These are phyloP conservation scores for Micractinium sp. DNA, from an alignment of 139 green algal species.

Conservation along the genomic window DNA sequence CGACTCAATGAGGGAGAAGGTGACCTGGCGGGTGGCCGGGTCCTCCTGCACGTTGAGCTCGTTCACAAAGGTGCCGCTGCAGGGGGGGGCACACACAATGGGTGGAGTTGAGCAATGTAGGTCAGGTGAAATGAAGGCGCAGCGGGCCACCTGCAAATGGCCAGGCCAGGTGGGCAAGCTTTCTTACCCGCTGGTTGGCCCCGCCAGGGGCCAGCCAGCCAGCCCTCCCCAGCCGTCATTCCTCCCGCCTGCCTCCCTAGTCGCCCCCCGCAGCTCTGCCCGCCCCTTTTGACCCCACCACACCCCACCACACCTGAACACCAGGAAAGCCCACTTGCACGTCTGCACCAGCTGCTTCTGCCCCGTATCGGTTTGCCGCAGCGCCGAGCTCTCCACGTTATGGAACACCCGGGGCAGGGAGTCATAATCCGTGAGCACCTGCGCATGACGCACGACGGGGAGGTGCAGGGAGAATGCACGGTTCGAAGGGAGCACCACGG, in stretches of 20 bases:
- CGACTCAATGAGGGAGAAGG: conserved; percentile 41
- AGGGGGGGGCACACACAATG: too few relatives aligned
- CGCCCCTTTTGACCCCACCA: neutral
- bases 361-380: neutral
- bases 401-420: conserved; percentile 34
- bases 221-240: too few relatives aligned
- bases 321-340: conserved; percentile 42
- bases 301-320: conserved; percentile 32
- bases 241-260: too few relatives aligned
- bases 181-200: too few relatives aligned
- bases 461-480: neutral
- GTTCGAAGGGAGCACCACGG: neutral
- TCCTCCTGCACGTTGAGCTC: conserved; percentile 39
- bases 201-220: too few relatives aligned
- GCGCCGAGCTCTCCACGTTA: conserved; percentile 22
- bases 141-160: too few relatives aligned
- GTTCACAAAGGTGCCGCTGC: conserved; percentile 42
- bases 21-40: neutral
- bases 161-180: too few relatives aligned
- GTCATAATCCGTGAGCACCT: conserved; percentile 42
- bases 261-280: neutral
- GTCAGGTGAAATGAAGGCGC: too few relatives aligned
- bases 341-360: conserved; percentile 37
- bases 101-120: too few relatives aligned
- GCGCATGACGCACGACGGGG: neutral